Conservation (phyloP, 345 rosid genomes). For the Hevea brasiliensis region DNA sequence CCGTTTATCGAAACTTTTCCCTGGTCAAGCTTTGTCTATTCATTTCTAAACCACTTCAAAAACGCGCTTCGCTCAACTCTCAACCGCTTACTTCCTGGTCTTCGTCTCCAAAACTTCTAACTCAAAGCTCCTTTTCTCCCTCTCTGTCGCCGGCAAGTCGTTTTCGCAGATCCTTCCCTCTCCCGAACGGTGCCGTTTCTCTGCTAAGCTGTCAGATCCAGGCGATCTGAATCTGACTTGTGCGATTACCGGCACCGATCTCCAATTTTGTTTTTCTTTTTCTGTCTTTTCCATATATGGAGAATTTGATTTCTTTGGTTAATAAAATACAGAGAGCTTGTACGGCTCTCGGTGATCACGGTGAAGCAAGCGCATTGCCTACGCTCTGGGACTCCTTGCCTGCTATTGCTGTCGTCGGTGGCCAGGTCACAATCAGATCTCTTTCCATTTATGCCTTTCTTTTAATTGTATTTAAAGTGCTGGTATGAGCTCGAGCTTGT, state of each 20-base stretch:
- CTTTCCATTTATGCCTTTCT: neutral
- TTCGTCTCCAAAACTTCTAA: neutral
- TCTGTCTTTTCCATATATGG: slow-evolving; percentile 46
- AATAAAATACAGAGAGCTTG: slow-evolving; percentile 99
- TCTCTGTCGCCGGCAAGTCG: neutral
- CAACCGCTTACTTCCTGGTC: neutral
- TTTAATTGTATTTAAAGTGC: neutral
- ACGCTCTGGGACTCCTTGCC: slow-evolving; percentile 99
- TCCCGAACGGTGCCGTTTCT: neutral
- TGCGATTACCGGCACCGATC: neutral
- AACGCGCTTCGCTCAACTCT: neutral
- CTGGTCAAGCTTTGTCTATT: neutral
- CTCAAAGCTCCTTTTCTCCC: neutral
- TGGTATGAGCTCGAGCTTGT: neutral
- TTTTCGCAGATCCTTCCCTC: neutral
- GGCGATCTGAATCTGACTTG: slow-evolving; percentile 3
- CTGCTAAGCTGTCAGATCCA: slow-evolving; percentile 6
- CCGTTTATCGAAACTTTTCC: neutral
- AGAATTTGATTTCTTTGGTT: slow-evolving; percentile 83
- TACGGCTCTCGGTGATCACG: slow-evolving; percentile 99
- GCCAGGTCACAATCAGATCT: slow-evolving; percentile 60
- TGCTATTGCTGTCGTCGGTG: slow-evolving; percentile 98
- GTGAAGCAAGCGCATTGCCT: slow-evolving; percentile 83
- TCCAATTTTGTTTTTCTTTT: neutral
- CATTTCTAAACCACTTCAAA: neutral